Base-by-base conservation (phyloP, 805 yeast species). In the Yamadazyma endophytica region DNA sequence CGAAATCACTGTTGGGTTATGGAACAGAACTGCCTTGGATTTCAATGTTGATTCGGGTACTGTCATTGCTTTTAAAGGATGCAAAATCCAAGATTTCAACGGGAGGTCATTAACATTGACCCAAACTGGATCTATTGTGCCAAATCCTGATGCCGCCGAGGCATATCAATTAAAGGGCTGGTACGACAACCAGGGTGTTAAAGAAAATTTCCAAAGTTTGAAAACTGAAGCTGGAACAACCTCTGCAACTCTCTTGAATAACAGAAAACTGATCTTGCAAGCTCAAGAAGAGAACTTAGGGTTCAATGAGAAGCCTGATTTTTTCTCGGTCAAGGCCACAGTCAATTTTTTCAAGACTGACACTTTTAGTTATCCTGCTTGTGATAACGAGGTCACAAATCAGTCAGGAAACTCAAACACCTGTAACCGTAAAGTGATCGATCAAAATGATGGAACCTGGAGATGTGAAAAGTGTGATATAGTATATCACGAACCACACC, bases 401-500 rank as follows among this genome's bases (percentile, higher is more conserved):
- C 24, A 22, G 26, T 39, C 46, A n/a, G 40, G 44, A 15, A 47
- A 40, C 29, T 34, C 29, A 8, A 36, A 29, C 15, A 37, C 39
- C 21, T 92, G 98, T 66, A 80, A 80, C 54, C 79, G 88, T 52
- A 92, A 92, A 60, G 86, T 88, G 18, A 63, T 82, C 26, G 85
- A 85, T 49, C 68, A 75, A 19, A 81, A 76, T 49, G 65, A 59
- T 41, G 86, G 82, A 9, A 67, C 79, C 12, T 89, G 95, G 95
- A 77, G 95, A 56, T 92, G 98, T 67, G 97, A 89, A 54, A 82
- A 82, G 55, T 89, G 97, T 70, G 81, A 85, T 47, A 65, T 73
- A 34, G 74, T 73, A 40, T 80, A 75, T 50, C 67, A 72, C 2
- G 70, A 68, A 28, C 97, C 97, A 13, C 64, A 70, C 29, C 79